Base-by-base conservation (phyloP, 768 basidiomycete genomes). In the Lactarius indigo region DNA sequence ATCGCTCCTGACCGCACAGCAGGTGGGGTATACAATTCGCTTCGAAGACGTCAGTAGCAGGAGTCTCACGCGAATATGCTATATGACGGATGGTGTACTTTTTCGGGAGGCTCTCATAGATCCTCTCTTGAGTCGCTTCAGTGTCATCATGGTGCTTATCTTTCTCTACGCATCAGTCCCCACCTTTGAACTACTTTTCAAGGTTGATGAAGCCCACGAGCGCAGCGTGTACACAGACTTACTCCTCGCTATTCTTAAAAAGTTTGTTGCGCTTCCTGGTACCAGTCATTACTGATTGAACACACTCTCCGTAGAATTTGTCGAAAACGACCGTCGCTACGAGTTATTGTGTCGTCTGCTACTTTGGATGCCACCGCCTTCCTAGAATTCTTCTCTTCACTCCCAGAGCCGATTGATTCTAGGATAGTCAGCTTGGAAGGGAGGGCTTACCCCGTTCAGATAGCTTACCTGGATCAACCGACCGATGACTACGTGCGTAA, bases 141-240 rank as follows among this genome's bases (percentile, higher is more conserved):
- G 94, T 73, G 94, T 95, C 12, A 90, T 98, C 68, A 98, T 99
- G 95, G 94, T 90, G 70, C 57, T 82, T 75, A 65, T 20, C 30
- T 64, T 39, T n/a, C 35, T 17, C 20, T 15, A 1, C 13, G 26
- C 64, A 20, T 44, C 64, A 20, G 1, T 37, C 28, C 28, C 44
- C 47, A n/a, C 57, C 28, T 26, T 26, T 26, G 57, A 62, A 35
- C 26, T 20, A 13, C 10, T 23, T 23, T 54, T 17, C 39, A 70
- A 96, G 95, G 89, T 99, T 57, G 97, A 99, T 72, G 97, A 98
- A 80, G 97, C 94, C 0, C 97, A 99, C 75, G 97, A 99, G 74
- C 82, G 97, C 39, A 93, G 94, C 72, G 82, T 94, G n/a, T 96
- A 98, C 75, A 98, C 96, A 1, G 97, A 99, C 75, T 78, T 99